Evolutionary conservation across 352 stramenopile genomes (phyloP), one percentile per base, ranked within the genome.

Genomic region (Phytophthora crassamura): DNA sequence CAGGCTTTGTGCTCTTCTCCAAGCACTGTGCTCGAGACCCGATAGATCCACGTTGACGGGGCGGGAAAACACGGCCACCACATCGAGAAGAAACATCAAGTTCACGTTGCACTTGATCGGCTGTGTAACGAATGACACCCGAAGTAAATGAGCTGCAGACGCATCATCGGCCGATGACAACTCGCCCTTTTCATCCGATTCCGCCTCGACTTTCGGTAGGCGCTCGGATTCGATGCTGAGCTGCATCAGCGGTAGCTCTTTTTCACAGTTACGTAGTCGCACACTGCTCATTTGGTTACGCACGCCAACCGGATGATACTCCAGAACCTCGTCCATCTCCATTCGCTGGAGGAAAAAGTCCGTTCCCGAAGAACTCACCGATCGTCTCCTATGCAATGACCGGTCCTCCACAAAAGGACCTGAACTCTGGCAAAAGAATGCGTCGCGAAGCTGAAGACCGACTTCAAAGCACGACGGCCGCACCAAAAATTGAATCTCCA

Each of bases 21-120:
- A 92, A 5, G 88, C 88, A 28, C 75, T 88, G 12, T 90, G 76
- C 54, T 92, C 74, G 22, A 94, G 69, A 7, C 84, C 78, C 2
- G 78, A 88, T 54, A 95, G 65, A 72, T 95, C 86, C 32, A 95
- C 84, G 46, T 90, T 81, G 11, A 83, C 71, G 34, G 88, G 88
- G 1, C 84, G 81, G 16, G 82, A 77, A 55, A 95, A 94, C 15
- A 94, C 89, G 14, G 77, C 64, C 15, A 83, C 65, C 0, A 94
- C 71, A 42, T 81, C 64, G 5, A 95, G 75, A 41, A 94, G 59
- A 52, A 91, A 91, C 49, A 87, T 84, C 47, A 93, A 39, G 45
- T 92, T 89, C 12, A 93, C 75, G 48, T 88, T 84, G 59, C 81
- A 92, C 63, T 90, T 90, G 56, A 95, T 88, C 2, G 85, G 81